Evolutionary conservation across 768 basidiomycete genomes (phyloP).

Genomic region (Suillus alpinus): DNA sequence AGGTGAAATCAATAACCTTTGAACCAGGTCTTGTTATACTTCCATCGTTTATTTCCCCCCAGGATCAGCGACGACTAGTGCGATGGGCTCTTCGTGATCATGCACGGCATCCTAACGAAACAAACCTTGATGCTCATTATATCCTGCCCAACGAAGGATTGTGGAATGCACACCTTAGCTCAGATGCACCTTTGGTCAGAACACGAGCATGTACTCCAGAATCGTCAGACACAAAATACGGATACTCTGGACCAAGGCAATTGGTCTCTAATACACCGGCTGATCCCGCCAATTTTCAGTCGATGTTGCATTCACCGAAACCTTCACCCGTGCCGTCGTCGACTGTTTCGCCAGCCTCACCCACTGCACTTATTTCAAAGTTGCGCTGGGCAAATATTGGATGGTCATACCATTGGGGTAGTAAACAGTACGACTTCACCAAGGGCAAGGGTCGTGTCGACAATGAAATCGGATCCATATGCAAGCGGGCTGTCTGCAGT

Average conservation of each 20-base stretch:
- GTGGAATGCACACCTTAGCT: constrained; percentile 60
- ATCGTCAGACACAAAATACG: constrained; percentile 13
- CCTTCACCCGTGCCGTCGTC: constrained; percentile 63
- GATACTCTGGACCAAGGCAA: constrained; percentile 52
- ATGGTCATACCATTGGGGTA: constrained; percentile 96
- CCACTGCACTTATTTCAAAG: constrained; percentile 64
- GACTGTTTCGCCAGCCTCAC: constrained; percentile 46
- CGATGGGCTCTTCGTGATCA: constrained; percentile 74
- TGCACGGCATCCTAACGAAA: constrained; percentile 78
- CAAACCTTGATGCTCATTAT: constrained; percentile 89
- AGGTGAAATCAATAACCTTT: neutral
- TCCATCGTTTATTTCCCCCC: constrained; percentile 63
- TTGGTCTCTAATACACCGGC: constrained; percentile 75
- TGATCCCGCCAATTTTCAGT: constrained; percentile 49
- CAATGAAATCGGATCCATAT: constrained; percentile 51
- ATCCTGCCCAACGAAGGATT: constrained; percentile 68
- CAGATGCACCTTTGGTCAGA: constrained; percentile 39
- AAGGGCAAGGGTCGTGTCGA: constrained; percentile 66
- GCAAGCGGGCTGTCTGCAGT: constrained; percentile 54
- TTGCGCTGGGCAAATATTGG: constrained; percentile 96
- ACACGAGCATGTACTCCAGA: constrained; percentile 29
- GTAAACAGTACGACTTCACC: constrained; percentile 90
- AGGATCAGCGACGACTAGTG: constrained; percentile 67
- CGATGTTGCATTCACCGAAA: constrained; percentile 55
- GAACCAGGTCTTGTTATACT: constrained; percentile 77